These are phyloP conservation scores for Blastobotrys niveus DNA, from an alignment of 1,139 yeast genomes.

Conservation along the genomic window DNA sequence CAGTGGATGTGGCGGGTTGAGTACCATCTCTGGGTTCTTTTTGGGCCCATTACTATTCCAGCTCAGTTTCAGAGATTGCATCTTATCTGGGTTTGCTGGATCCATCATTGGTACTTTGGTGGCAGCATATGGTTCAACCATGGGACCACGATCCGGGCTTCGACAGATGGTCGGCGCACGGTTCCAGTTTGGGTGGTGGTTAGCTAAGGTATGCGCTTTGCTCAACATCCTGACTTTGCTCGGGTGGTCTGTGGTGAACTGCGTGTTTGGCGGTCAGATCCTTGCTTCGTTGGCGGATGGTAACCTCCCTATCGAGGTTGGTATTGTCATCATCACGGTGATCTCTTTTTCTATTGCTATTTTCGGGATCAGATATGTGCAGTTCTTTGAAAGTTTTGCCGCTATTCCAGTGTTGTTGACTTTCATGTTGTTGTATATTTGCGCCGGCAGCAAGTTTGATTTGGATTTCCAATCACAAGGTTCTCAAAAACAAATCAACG, in stretches of 20 bases:
- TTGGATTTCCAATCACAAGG: conserved; percentile 40
- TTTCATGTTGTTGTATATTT: conserved; percentile 63
- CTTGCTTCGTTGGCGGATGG: conserved; percentile 57
- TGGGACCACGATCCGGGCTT: conserved; percentile 87
- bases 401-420: conserved; percentile 67
- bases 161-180: conserved; percentile 82
- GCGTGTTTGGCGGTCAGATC: conserved; percentile 83
- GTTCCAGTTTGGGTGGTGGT: conserved; percentile 77
- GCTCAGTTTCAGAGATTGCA: conserved; percentile 57
- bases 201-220: conserved; percentile 65
- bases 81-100: conserved; percentile 58
- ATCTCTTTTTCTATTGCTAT: conserved; percentile 62
- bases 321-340: conserved; percentile 63
- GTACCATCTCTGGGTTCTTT: conserved; percentile 77
- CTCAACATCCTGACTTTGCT: conserved; percentile 68
- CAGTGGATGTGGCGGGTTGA: conserved; percentile 77
- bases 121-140: conserved; percentile 73
- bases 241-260: conserved; percentile 83
- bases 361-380: conserved; percentile 67
- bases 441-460: conserved; percentile 51
- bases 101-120: conserved; percentile 61
- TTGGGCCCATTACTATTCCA: conserved; percentile 67
- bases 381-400: conserved; percentile 61
- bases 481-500: conserved; percentile 43
- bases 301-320: conserved; percentile 62